Percentiles rank a stretch among this genome's conserved stretches.
Evolutionary conservation across 2,329 filamentous ascomycete genomes (phyloP).

Genomic region (Trichoderma citrinoviride): DNA sequence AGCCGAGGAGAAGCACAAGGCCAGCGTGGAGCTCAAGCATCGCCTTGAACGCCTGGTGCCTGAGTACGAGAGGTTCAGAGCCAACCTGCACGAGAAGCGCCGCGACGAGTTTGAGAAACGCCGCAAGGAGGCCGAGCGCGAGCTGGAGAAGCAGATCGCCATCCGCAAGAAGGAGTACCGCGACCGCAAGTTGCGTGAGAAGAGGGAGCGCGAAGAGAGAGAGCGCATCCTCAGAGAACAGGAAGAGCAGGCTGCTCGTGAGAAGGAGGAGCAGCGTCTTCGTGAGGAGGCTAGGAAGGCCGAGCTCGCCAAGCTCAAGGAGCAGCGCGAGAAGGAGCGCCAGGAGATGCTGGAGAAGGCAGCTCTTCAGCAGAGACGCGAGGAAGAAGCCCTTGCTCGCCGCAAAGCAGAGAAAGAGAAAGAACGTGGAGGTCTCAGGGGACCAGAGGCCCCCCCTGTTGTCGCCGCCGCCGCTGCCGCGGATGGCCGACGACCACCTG

Average conservation of each 20-base stretch:
- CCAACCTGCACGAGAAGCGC: constrained; percentile 78
- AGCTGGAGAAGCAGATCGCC: constrained; percentile 88
- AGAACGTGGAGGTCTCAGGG: constrained; percentile 43
- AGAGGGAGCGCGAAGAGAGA: constrained; percentile 77
- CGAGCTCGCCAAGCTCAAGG: constrained; percentile 64
- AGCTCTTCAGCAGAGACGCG: constrained; percentile 72
- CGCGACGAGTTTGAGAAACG: constrained; percentile 96
- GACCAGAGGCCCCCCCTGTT: constrained; percentile 25
- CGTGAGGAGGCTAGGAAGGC: constrained; percentile 78
- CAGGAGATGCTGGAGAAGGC: constrained; percentile 66
- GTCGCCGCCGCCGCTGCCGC: not conserved
- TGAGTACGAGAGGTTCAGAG: constrained; percentile 80
- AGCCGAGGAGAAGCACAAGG: constrained; percentile 83
- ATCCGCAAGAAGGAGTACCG: constrained; percentile 84
- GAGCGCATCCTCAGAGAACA: constrained; percentile 77
- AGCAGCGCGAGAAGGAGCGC: constrained; percentile 63
- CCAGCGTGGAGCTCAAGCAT: constrained; percentile 90
- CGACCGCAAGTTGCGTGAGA: constrained; percentile 79
- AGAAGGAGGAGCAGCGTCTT: constrained; percentile 80
- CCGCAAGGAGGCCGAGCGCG: constrained; percentile 84
- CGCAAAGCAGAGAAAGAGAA: constrained; percentile 67
- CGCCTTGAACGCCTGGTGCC: constrained; percentile 81
- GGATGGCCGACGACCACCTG: constrained; percentile 33
- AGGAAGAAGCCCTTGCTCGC: constrained; percentile 82
- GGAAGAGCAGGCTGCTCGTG: constrained; percentile 74